phyloP scores from a whole-genome alignment of 2,329 filamentous ascomycete genomes.

The Fusarium nelsonii region DNA sequence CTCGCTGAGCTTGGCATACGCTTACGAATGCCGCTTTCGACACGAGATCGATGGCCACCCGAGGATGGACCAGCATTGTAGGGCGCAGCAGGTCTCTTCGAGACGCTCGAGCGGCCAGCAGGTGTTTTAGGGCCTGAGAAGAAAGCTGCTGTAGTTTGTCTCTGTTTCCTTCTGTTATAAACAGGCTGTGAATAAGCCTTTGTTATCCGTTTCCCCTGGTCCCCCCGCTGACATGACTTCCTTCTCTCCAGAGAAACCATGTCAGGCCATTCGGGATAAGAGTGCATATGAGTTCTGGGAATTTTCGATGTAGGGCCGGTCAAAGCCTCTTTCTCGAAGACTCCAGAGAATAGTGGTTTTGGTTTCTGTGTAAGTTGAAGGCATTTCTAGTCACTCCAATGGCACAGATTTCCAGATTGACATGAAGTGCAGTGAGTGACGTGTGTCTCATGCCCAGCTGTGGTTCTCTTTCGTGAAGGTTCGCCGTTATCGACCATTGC shows the following conservation, averaged over 20 bases:
- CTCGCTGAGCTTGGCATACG: background rate
- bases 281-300: conserved; percentile 16
- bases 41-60: background rate
- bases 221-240: conserved; percentile 1
- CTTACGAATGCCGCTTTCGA: background rate
- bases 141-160: conserved; percentile 18
- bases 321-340: conserved; percentile 1
- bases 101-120: background rate
- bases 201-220: background rate
- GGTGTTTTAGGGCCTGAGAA: conserved; percentile 25
- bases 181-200: background rate
- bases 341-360: conserved; percentile 6
- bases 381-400: conserved; percentile 40
- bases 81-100: background rate
- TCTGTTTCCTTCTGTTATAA: background rate
- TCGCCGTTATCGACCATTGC: conserved; percentile 52
- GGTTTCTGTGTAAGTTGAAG: conserved; percentile 38
- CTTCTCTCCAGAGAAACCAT: conserved; percentile 1
- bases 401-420: conserved; percentile 42
- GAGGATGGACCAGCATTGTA: background rate
- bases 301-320: conserved; percentile 29
- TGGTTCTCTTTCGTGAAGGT: conserved; percentile 37
- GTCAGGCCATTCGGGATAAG: conserved; percentile 33
- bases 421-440: conserved; percentile 49
- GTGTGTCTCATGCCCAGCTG: conserved; percentile 13